Conservation (phyloP, 805 yeast species). For the Blastobotrys chiropterorum region DNA sequence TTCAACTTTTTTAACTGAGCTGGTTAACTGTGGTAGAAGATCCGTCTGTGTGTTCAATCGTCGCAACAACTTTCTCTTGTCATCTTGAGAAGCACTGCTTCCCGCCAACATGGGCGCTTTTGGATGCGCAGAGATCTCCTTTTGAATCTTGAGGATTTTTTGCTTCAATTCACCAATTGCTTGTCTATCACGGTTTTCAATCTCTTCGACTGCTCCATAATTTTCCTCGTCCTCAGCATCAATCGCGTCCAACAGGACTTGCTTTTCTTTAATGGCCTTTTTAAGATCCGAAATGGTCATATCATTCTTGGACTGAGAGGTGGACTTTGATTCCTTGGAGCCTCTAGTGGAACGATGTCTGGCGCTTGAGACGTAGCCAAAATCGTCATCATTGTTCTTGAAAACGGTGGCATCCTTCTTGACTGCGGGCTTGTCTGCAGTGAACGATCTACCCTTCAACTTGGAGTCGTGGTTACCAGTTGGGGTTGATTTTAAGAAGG, state of each 20-base stretch:
- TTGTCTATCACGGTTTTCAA: slow-evolving; percentile 37
- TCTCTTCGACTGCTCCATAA: slow-evolving; percentile 32
- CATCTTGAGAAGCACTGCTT: slow-evolving; percentile 32
- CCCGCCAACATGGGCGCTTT: slow-evolving; percentile 20
- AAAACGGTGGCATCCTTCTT: slow-evolving; percentile 48
- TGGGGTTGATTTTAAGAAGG: slow-evolving; percentile 50
- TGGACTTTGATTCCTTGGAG: slow-evolving; percentile 6
- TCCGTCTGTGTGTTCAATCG: slow-evolving; percentile 62
- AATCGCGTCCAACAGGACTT: slow-evolving; percentile 60
- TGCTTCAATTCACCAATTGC: slow-evolving; percentile 62
- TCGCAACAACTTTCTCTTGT: slow-evolving; percentile 45
- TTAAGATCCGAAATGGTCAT: slow-evolving; percentile 48
- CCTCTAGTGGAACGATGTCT: slow-evolving; percentile 42
- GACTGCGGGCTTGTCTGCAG: slow-evolving; percentile 23
- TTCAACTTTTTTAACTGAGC: slow-evolving; percentile 57
- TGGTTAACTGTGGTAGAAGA: slow-evolving; percentile 64
- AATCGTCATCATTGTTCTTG: slow-evolving; percentile 67
- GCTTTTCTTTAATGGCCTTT: slow-evolving; percentile 64
- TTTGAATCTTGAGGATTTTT: slow-evolving; percentile 45
- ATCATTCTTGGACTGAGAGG: too few relatives aligned
- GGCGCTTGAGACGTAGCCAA: slow-evolving; percentile 54
- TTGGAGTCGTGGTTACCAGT: slow-evolving; percentile 22
- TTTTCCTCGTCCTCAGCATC: slow-evolving; percentile 51
- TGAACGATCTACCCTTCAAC: slow-evolving; percentile 30
- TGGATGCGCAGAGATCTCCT: slow-evolving; percentile 27